Percentiles rank a stretch among this genome's conserved stretches.
Evolutionary conservation across 805 yeast species (phyloP).

Genomic region (Zygosaccharomyces siamensis): DNA sequence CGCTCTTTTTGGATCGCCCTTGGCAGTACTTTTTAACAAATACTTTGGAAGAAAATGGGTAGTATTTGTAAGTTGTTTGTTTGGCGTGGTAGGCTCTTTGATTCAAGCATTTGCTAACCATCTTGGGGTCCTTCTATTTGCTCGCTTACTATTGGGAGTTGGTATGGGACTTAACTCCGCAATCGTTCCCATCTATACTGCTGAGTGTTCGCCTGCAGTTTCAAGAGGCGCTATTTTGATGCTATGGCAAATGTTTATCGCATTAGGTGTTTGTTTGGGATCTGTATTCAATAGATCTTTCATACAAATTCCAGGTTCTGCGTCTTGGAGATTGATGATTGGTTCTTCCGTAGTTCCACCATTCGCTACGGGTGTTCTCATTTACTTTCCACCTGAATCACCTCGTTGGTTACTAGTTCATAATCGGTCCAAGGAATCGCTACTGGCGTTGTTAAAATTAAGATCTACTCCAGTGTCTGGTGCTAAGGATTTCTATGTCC

Average conservation of each 20-base stretch:
- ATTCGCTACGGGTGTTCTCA: constrained; percentile 36
- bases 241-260: constrained; percentile 65
- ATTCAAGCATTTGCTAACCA: constrained; percentile 61
- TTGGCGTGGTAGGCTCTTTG: constrained; percentile 55
- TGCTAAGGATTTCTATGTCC: constrained; percentile 40
- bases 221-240: constrained; percentile 64
- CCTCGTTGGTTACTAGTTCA: constrained; percentile 65
- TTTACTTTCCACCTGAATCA: constrained; percentile 53
- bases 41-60: constrained; percentile 55
- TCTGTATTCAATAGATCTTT: constrained; percentile 72
- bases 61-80: constrained; percentile 51
- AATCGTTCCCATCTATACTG: constrained; percentile 75
- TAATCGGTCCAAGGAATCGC: constrained; percentile 48
- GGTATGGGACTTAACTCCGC: constrained; percentile 76
- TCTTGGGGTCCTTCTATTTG: constrained; percentile 60
- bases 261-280: constrained; percentile 69
- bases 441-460: constrained; percentile 41
- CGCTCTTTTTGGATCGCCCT: constrained; percentile 51
- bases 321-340: constrained; percentile 74
- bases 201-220: constrained; percentile 65
- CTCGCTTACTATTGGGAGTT: constrained; percentile 54
- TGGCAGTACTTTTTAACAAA: constrained; percentile 49
- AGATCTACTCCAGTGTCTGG: constrained; percentile 49
- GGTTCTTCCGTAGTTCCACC: constrained; percentile 65
- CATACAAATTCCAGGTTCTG: constrained; percentile 46